Evolutionary conservation across 139 green algal species (phyloP), one percentile per base, ranked within the genome.

Genomic region (Picochlorum sp.): DNA sequence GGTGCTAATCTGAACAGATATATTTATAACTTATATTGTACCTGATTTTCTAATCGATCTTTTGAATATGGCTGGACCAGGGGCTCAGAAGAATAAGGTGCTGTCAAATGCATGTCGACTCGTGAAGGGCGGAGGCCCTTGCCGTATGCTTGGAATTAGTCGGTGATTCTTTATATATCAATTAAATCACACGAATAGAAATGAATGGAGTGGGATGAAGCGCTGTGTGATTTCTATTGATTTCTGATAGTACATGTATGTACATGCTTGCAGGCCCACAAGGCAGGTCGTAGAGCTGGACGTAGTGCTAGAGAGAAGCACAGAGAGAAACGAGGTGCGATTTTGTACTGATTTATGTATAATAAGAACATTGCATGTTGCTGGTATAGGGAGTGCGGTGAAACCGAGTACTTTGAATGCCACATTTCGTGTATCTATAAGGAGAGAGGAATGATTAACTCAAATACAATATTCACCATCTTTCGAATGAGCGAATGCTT

Each of bases 301-400:
- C 41, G 50, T 8, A 90, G 78, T 55, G 83, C 86, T 0, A 68
- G 86, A 1, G 62, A 88, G 22, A 86, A 87, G 56, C 80, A 91
- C 49, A 63, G 60, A 16, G 51, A 66, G 2, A 72, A 50, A 33
- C 81, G 81, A 55, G 75, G 70, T 70, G 33, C 3, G 63, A 18
- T 36, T 9, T 36, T 30, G 5, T 57, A 7, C 8, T 53, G 3
- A 32, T 53, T 30, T 9, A 26, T 0, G 12, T 12, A 18, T 47
- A 16, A 24, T 18, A 8, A 24, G 2, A 24, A 7, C n/a, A 22
- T 7, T 44, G 9, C 12, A 9, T 41, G 9, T 41, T 41, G 7
- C 20, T 16, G 14, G 0, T 47, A n/a, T 47, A 41, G 9, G 12
- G 9, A 18, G 35, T 41, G 12, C 35, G 35, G 12, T 9, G n/a